phyloP scores from a whole-genome alignment of 371 early-diverging fungal species.

The Syncephalis fuscata region DNA sequence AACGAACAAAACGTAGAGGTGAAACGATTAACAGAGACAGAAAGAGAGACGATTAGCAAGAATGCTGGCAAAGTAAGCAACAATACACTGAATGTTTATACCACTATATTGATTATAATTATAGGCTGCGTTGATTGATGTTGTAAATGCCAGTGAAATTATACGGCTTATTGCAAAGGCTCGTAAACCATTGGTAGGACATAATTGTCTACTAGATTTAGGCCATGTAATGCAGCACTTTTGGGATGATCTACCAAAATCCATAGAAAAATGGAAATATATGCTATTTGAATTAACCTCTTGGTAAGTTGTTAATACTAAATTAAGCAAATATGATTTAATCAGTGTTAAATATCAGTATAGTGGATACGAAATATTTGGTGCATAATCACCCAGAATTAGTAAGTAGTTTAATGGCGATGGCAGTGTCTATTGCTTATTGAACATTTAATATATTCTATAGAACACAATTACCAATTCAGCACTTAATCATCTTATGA shows the following conservation, averaged over 20 bases:
- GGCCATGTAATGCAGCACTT: slow-evolving; percentile 37
- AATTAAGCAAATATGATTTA: background rate
- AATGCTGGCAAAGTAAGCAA: slow-evolving; percentile 1
- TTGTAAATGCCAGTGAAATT: slow-evolving; percentile 30
- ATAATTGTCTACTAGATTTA: slow-evolving; percentile 49
- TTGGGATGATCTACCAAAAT: slow-evolving; percentile 22
- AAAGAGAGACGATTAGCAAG: background rate
- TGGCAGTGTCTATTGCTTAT: background rate
- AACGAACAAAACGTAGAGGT: slow-evolving; percentile 1
- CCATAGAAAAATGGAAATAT: slow-evolving; percentile 28
- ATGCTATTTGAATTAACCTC: slow-evolving; percentile 15
- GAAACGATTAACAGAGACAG: background rate
- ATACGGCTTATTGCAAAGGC: slow-evolving; percentile 32
- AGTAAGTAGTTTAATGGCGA: background rate
- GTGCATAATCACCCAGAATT: slow-evolving; percentile 8
- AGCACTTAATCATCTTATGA: slow-evolving; percentile 9
- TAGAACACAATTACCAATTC: slow-evolving; percentile 8
- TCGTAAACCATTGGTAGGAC: slow-evolving; percentile 43
- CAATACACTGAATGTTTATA: too few relatives aligned
- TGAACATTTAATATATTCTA: slow-evolving; percentile 1
- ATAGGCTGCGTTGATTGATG: slow-evolving; percentile 2
- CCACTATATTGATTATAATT: too few relatives aligned
- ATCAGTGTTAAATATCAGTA: background rate
- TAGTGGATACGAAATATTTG: background rate
- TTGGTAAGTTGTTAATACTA: slow-evolving; percentile 7